Evolutionary conservation across 495 filamentous ascomycete genomes (phyloP), one percentile per base, ranked within the genome.

Genomic region (Sphaerosporella brunnea): DNA sequence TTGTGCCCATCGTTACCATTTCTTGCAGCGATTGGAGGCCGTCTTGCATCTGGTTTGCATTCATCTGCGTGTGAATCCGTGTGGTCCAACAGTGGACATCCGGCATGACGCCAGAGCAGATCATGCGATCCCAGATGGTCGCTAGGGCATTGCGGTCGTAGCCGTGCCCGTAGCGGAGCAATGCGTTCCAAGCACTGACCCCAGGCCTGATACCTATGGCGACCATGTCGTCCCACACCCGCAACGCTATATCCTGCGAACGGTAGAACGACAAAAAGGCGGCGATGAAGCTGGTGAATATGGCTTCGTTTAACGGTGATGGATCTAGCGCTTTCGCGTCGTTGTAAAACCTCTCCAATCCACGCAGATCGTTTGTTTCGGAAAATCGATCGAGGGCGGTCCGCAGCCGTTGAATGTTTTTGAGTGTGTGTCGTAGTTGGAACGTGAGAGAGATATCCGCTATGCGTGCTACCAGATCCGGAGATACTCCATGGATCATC

Each of bases 1-100:
- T 64, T 1, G 73, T 63, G 2, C 48, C 49, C n/a, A 39, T 25
- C 16, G 24, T 26, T 8, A 55, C 34, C 56, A 59, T 59, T 24
- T 35, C 28, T 5, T 47, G 35, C 15, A 59, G 47, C 9, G 47
- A 45, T 15, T 40, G 36, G n/a, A 59, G 43, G 13, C 56, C 56
- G n/a, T 53, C 53, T 3, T 28, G 16, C 11, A 53, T 36, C n/a
- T 23, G 21, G 28, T 52, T 32, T 16, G 34, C 40, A 8, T 24
- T 18, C 5, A 60, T 38, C 10, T 58, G 40, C 8, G 53, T 36
- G 47, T 60, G 52, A 25, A 60, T 60, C 9, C 50, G 49, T 9
- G 54, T 55, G 23, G 53, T 56, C 57, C 57, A 60, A 24, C 41
- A 54, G 36, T 45, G 45, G 20, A 42, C 21, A 24, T 60, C 57